Base-by-base conservation (phyloP, 2,329 filamentous ascomycete species). In the Epichloe gansuensis region DNA sequence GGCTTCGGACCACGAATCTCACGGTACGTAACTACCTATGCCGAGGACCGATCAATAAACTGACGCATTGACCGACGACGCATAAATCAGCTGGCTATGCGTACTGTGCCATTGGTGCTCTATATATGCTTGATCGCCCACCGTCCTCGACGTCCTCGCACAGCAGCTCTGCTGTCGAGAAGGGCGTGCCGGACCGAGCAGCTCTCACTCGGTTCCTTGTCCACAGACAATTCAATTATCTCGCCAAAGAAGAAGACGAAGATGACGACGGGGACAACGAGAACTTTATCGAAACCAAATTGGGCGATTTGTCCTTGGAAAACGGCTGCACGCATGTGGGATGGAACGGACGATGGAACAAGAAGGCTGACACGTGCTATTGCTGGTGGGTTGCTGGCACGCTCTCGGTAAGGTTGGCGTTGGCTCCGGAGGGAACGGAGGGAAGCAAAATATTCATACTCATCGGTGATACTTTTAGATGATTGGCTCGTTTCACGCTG, bases 361-460 rank as follows among this genome's bases (percentile, higher is more conserved):
- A 98, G 67, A 77, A 84, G 47, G 86, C 87, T 9, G 93, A 98
- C 68, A 97, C 93, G 0, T 98, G 93, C 69, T 98, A 98, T 67
- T 85, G 82, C 23, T 98, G 91, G 74, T 98, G 93, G 93, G 88
- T 87, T 0, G 76, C 77, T 4, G 89, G 81, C 2, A 81, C 89
- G 1, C 63, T 80, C 1, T 60, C 63, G 50, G 72, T 76, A 61
- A 55, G 67, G 49, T 35, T 34, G 27, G 23, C 36, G 36, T 34
- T 34, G 25, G 21, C 42, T 11, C 23, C 27, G 5, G 1, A 50
- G 23, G 8, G 11, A 9, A n/a, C 17, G 15, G 27, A 21, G 12
- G 3, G 43, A 15, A 17, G 31, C 25, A 21, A 21, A 21, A 21
- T 21, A 2, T 21, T 21, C 17, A 38, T 41, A 40, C 41, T 17